A percentile compares a stretch with the other conserved stretches of the same genome.
phyloP scores from a whole-genome alignment of 805 yeast species.

The Teunomyces funiuensis region DNA sequence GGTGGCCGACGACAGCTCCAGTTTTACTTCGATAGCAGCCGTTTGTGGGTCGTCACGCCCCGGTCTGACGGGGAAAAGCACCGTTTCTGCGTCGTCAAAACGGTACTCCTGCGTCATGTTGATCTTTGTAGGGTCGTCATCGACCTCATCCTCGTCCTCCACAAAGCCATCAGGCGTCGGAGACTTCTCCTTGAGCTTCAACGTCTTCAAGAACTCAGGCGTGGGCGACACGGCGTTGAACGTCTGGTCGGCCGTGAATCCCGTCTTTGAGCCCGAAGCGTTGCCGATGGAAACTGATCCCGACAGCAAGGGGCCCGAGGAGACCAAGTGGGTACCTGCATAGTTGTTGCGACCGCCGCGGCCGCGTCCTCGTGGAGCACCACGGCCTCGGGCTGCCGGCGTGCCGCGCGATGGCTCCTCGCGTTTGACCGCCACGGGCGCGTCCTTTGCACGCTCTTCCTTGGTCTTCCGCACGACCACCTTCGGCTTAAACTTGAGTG shows the following conservation, averaged over 20 bases:
- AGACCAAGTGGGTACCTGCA: conserved; percentile 61
- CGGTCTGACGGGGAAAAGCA: conserved; percentile 71
- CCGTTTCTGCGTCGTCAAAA: conserved; percentile 52
- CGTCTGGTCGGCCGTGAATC: conserved; percentile 29
- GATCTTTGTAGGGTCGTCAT: conserved; percentile 46
- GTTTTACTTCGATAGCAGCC: not conserved
- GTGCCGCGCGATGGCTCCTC: conserved; percentile 22
- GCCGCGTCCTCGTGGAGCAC: conserved; percentile 30
- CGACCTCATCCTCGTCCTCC: conserved; percentile 44
- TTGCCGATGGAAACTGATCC: conserved; percentile 54
- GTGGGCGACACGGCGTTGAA: conserved; percentile 35
- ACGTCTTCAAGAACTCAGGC: conserved; percentile 41
- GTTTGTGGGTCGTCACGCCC: conserved; percentile 40
- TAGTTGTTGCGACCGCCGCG: conserved; percentile 36
- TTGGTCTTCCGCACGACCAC: conserved; percentile 80
- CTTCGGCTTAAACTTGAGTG: conserved; percentile 81
- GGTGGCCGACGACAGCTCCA: conserved; percentile 9
- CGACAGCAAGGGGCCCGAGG: conserved; percentile 72
- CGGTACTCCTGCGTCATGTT: conserved; percentile 64
- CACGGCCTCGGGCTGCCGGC: conserved; percentile 24
- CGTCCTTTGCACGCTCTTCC: conserved; percentile 79
- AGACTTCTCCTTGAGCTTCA: conserved; percentile 30
- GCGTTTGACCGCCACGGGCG: conserved; percentile 50
- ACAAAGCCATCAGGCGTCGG: conserved; percentile 16
- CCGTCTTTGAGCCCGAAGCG: conserved; percentile 23